Evolutionary conservation across 2,329 filamentous ascomycete species (phyloP), one percentile per base, ranked within the genome.

Genomic region (Cytospora leucostoma): DNA sequence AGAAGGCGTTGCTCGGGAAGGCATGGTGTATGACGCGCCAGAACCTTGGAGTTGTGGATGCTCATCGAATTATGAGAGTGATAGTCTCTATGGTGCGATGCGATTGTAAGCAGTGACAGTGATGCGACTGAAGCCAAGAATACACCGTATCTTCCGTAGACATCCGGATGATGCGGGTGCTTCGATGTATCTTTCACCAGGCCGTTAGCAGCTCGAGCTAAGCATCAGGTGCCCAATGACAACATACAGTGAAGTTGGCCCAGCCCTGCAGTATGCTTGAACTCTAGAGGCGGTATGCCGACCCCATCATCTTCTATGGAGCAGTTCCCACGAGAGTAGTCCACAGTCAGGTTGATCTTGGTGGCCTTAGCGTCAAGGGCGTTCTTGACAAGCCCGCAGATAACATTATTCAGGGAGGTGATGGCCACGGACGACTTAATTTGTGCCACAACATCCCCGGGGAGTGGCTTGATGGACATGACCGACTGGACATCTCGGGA

Each of bases 361-460:
- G 80, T 82, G 17, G 93, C 88, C 53, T 79, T 78, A 4, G 93
- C 92, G 78, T 99, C 95, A 13, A 99, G 80, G 0, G 92, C 86
- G 74, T 99, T 99, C 73, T 89, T 87, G 33, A 96, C 70, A 11
- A 98, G 82, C 53, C 90, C 91, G 61, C 86, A 79, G 15, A 91
- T 79, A 5, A 91, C 92, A 33, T 79, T 84, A 69, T 88, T 89
- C 37, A 98, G 79, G 52, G 87, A 89, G 1, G 87, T 90, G 69
- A 98, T 89, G 61, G 84, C 81, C n/a, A 87, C 86, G 0, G 94
- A 96, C 0, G 94, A 97, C 72, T 89, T 91, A 77, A 99, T 89
- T 73, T 93, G 91, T 55, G 89, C 85, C 69, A 87, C 82, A 62
- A 90, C 91, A 68, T 90, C 82, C 44, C 84, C 77, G 13, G 92